Evolutionary conservation across 257 asterid genomes (phyloP).

Genomic region (Fraxinus pennsylvanica): DNA sequence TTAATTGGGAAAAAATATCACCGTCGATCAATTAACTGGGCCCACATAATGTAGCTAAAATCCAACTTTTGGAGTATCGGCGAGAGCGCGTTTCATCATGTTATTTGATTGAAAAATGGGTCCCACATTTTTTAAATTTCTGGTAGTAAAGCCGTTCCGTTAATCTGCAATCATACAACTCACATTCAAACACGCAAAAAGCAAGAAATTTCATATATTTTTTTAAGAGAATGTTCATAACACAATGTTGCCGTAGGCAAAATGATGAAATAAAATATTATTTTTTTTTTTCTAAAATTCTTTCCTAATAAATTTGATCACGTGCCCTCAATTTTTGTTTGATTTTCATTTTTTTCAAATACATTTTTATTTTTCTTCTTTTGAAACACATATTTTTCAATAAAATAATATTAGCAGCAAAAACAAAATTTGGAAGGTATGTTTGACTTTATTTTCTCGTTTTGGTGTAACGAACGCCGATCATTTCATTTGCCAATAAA

Average conservation of each 20-base stretch:
- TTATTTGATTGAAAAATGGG: constrained; percentile 16
- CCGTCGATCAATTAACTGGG: constrained; percentile 19
- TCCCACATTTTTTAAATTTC: constrained; percentile 29
- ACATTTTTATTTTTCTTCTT: no score
- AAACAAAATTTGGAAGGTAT: no score
- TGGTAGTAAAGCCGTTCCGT: constrained; percentile 55
- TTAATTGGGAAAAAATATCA: background rate
- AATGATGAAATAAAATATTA: background rate
- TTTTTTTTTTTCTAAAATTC: no score
- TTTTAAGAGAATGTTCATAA: background rate
- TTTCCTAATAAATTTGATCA: background rate
- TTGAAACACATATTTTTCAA: no score
- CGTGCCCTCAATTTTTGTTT: background rate
- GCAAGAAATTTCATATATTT: background rate
- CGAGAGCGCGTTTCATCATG: constrained; percentile 28
- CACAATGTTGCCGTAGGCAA: background rate
- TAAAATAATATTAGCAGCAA: no score
- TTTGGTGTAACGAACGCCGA: background rate
- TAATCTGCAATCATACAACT: constrained; percentile 51
- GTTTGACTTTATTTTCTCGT: no score
- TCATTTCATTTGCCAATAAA: background rate
- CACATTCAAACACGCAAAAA: constrained; percentile 39
- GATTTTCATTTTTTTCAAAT: no score
- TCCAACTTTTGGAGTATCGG: background rate
- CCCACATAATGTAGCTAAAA: constrained; percentile 32